Base-by-base conservation (phyloP, 2,329 filamentous ascomycete genomes). In the Botryotinia calthae region DNA sequence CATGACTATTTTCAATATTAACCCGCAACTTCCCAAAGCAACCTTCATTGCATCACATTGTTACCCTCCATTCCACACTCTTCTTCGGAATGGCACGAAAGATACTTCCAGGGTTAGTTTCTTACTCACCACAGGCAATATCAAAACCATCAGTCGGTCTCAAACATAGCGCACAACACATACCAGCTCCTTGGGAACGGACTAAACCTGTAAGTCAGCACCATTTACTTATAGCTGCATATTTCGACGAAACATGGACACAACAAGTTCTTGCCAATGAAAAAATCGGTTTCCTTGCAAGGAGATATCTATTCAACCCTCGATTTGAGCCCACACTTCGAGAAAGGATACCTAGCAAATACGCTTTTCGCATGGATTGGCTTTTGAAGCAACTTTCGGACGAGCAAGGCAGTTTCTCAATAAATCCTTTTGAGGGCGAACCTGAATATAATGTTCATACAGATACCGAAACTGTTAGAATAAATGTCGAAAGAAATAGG, bases 191-290 rank as follows among this genome's bases (percentile, higher is more conserved):
- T 25, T 67, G 64, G 64, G 64, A 67, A 67, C 46, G 34, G 31
- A 48, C 12, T 31, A 40, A 22, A 22, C 25, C 16, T 22, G 34
- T 40, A 28, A 54, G 65, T 56, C 48, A 31, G 48, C 48, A 67
- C 2, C 20, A 67, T 28, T 31, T 56, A 14, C 34, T 67, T 25
- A 25, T 67, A 56, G 48, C 65, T 42, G 65, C 65, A 42, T 67
- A 67, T 56, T 67, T 67, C 65, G 65, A 67, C 51, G 48, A 67
- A 56, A 56, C 18, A 31, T 67, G 65, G 65, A 67, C 65, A 16
- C 65, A 16, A 42, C 56, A 67, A 56, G 65, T 67, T 22, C 48
- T 67, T 31, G 48, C 48, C 25, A 18, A 67, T 67, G 48, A 67
- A 22, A 67, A 31, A n/a, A 42, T 67, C 7, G 65, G 48, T 9